Percentiles rank a stretch among this genome's conserved stretches.
Conservation (phyloP, 805 yeast genomes). For the Monosporozyma unispora region DNA sequence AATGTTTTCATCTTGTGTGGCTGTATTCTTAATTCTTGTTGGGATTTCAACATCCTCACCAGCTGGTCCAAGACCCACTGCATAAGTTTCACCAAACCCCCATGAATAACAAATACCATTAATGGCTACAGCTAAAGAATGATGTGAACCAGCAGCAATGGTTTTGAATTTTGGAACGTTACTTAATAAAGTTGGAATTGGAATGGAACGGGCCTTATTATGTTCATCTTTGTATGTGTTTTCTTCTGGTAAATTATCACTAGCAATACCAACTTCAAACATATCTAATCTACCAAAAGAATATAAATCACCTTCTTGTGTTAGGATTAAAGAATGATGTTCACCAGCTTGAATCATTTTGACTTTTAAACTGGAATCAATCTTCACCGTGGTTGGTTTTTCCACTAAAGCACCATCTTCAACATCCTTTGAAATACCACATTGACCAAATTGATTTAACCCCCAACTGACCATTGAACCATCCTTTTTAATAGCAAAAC, state of each 20-base stretch:
- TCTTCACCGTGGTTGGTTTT: constrained; percentile 65
- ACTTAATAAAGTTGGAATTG: constrained; percentile 65
- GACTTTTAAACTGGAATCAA: constrained; percentile 41
- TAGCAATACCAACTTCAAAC: constrained; percentile 81
- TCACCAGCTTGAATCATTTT: constrained; percentile 80
- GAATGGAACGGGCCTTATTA: constrained; percentile 76
- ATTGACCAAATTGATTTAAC: constrained; percentile 91
- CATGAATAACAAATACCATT: constrained; percentile 87
- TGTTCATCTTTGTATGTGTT: constrained; percentile 65
- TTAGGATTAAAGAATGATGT: constrained; percentile 79
- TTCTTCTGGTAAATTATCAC: constrained; percentile 51
- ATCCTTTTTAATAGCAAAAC: constrained; percentile 76
- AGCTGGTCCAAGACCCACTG: constrained; percentile 84
- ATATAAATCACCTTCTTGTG: constrained; percentile 63
- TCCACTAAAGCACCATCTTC: constrained; percentile 80
- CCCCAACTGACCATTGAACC: constrained; percentile 87
- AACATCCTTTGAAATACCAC: constrained; percentile 70
- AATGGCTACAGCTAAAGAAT: constrained; percentile 73
- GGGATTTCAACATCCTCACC: constrained; percentile 85
- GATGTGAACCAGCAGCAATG: constrained; percentile 85
- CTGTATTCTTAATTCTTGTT: constrained; percentile 86
- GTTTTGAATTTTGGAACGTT: constrained; percentile 48
- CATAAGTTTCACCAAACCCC: constrained; percentile 98
- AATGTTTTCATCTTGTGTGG: constrained; percentile 74
- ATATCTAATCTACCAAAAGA: constrained; percentile 90